These are phyloP conservation scores for Heimioporus sp. DNA, from an alignment of 768 basidiomycete genomes.

Conservation along the genomic window DNA sequence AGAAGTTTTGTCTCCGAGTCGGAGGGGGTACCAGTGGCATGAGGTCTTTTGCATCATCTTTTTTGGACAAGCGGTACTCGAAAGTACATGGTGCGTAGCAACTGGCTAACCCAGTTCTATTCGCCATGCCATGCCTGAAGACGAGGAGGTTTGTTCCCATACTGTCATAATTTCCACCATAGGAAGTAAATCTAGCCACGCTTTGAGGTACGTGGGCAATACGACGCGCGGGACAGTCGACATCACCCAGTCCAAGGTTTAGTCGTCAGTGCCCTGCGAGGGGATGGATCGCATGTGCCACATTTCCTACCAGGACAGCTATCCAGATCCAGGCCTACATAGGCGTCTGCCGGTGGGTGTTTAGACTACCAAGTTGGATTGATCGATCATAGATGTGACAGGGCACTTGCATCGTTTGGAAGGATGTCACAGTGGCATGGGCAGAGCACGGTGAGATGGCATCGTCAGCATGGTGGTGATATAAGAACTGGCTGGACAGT, in stretches of 20 bases:
- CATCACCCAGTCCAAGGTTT: slow-evolving; percentile 91
- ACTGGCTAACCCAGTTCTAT: no score
- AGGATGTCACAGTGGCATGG: slow-evolving; percentile 54
- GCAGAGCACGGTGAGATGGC: slow-evolving; percentile 59
- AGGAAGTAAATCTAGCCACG: no score
- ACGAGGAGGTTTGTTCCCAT: no score
- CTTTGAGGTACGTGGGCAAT: slow-evolving; percentile 39
- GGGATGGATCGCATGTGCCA: slow-evolving; percentile 93
- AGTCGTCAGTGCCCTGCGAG: slow-evolving; percentile 96
- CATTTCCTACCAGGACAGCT: slow-evolving; percentile 89
- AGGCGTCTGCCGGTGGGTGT: slow-evolving; percentile 67
- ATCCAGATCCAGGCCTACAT: slow-evolving; percentile 70
- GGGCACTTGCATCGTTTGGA: slow-evolving; percentile 50
- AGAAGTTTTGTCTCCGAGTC: no score
- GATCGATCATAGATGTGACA: slow-evolving; percentile 74
- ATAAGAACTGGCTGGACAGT: no score
- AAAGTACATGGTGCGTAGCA: no score
- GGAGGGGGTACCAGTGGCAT: no score
- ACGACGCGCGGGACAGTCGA: slow-evolving; percentile 63
- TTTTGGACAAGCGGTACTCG: no score
- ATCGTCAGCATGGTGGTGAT: no score
- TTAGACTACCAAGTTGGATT: slow-evolving; percentile 71
- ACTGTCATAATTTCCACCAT: no score
- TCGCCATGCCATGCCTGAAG: no score
- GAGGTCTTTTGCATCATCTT: no score